Evolutionary conservation across 768 basidiomycete genomes (phyloP).

Genomic region (Russula virescens): DNA sequence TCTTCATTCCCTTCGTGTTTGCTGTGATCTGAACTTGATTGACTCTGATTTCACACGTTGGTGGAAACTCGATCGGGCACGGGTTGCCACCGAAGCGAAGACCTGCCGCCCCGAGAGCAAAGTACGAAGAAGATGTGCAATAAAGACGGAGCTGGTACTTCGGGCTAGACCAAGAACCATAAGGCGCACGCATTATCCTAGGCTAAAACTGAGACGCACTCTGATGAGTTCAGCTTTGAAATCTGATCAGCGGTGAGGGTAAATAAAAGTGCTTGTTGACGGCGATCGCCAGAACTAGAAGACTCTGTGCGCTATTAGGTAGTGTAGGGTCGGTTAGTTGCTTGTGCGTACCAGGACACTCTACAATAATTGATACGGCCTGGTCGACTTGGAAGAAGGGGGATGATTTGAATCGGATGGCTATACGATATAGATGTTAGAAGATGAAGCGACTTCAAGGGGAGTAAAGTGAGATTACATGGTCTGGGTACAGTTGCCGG

Average conservation of each 20-base stretch:
- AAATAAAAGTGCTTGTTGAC: slow-evolving; percentile 56
- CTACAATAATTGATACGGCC: slow-evolving; percentile 53
- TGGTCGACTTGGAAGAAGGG: slow-evolving; percentile 72
- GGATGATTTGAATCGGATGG: slow-evolving; percentile 70
- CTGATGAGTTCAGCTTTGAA: slow-evolving; percentile 47
- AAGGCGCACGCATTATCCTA: background rate
- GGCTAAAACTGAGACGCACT: slow-evolving; percentile 25
- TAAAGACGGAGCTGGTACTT: slow-evolving; percentile 80
- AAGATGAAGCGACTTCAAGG: background rate
- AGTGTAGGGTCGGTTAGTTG: slow-evolving; percentile 1
- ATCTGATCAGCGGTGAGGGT: slow-evolving; percentile 61
- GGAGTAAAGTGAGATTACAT: background rate
- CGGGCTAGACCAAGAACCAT: slow-evolving; percentile 36
- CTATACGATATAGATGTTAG: slow-evolving; percentile 35
- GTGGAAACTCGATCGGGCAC: slow-evolving; percentile 86
- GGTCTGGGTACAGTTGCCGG: slow-evolving; percentile 4
- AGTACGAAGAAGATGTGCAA: slow-evolving; percentile 81
- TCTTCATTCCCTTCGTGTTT: slow-evolving; percentile 88
- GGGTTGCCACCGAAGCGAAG: slow-evolving; percentile 49
- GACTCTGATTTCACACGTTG: slow-evolving; percentile 85
- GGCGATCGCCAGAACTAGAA: slow-evolving; percentile 69
- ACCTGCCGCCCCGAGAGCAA: slow-evolving; percentile 42
- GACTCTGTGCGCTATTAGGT: slow-evolving; percentile 48
- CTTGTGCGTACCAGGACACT: slow-evolving; percentile 67
- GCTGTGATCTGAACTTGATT: slow-evolving; percentile 64